Evolutionary conservation across 768 basidiomycete genomes (phyloP), one percentile per base, ranked within the genome.

Genomic region (Leucocoprinus birnbaumii): DNA sequence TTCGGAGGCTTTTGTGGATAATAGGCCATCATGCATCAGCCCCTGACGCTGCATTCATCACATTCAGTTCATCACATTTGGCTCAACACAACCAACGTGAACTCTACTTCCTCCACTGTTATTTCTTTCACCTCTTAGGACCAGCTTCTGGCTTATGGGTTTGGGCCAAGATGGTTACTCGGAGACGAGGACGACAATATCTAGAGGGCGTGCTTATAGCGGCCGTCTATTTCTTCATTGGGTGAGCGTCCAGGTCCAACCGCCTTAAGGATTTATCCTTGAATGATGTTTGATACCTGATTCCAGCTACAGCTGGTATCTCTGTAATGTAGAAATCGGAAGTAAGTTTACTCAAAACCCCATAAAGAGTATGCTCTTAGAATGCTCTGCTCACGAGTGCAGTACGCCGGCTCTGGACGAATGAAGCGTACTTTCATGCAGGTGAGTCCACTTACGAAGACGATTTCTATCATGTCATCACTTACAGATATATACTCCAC

Each of bases 281-380:
- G 21, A 5, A 19, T 19, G 3, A 18, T 24, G 13, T 40, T 24
- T 44, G 35, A 31, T 27, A 6, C 37, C 13, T 21, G 13, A 58
- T 48, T 38, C 26, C 24, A 74, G 73, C 35, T 72, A 65, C 58
- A 65, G 70, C 47, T 72, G 68, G 71, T 72, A 71, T 59, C 53
- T 70, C 13, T 59, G 61, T 43, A 68, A 65, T 3, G 65, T 70
- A 55, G 59, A 71, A 24, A 56, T 74, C 43, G 71, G 70, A 45
- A 45, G 72, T 71, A 48, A 42, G 66, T 24, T 40, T 56, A 21
- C 35, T n/a, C 26, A 31, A 27, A 21, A n/a, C 6, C 19, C 21
- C 26, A 35, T n/a, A 37, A 5, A 37, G 27, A 31, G 14, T 42
- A 19, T 43, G 24, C 21, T 44, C 31, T 37, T 14, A 10, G 4